Evolutionary conservation across 345 rosid genomes (phyloP).

Genomic region (Salix dunnii): DNA sequence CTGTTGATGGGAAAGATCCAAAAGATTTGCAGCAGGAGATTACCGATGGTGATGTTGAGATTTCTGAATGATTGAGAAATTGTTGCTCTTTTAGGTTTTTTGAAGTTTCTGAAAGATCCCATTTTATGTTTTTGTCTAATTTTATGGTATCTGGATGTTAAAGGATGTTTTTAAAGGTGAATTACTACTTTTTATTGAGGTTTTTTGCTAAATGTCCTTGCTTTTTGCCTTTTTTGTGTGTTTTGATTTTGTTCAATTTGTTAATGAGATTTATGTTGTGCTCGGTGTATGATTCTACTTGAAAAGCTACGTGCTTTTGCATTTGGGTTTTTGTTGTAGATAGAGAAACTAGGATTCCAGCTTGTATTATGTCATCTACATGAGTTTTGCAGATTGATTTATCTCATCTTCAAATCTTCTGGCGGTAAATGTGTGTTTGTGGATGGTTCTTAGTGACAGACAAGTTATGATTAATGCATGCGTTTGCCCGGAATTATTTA

Average conservation of each 20-base stretch:
- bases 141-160: neutral
- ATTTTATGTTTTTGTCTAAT: neutral
- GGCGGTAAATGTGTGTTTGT: neutral
- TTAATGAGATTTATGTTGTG: neutral
- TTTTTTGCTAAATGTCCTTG: neutral
- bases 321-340: neutral
- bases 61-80: constrained; percentile 8
- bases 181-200: neutral
- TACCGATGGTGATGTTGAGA: constrained; percentile 20
- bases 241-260: neutral
- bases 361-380: neutral
- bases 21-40: constrained; percentile 19
- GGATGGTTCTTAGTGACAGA: neutral
- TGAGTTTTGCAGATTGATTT: neutral
- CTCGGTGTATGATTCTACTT: neutral
- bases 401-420: neutral
- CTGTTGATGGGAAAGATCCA: constrained; percentile 18
- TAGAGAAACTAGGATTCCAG: neutral
- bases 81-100: neutral
- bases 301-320: neutral
- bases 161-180: neutral
- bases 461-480: neutral
- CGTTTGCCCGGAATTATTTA: neutral
- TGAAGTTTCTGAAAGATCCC: neutral
- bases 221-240: neutral